Evolutionary conservation across 805 yeast species (phyloP).

Genomic region (Schwanniomyces occidentalis): DNA sequence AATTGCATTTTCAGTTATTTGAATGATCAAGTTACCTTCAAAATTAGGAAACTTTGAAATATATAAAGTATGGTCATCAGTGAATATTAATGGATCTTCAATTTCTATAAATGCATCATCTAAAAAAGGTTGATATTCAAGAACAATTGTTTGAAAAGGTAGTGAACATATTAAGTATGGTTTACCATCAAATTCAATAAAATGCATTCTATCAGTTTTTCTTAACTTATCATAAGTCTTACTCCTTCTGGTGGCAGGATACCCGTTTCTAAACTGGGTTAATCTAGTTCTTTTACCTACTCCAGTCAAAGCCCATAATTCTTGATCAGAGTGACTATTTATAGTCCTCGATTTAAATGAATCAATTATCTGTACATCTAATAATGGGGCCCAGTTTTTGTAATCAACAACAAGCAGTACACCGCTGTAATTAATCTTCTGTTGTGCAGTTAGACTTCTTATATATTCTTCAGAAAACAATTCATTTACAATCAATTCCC

Average conservation of each 20-base stretch:
- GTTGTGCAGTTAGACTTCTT: constrained; percentile 1
- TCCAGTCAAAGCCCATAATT: constrained; percentile 46
- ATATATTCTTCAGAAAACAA: constrained; percentile 17
- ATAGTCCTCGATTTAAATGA: constrained; percentile 18
- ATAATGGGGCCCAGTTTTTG: constrained; percentile 50
- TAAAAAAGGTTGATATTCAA: constrained; percentile 24
- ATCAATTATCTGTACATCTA: constrained; percentile 40
- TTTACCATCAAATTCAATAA: constrained; percentile 16
- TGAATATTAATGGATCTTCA: constrained; percentile 14
- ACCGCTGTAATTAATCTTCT: constrained; percentile 17
- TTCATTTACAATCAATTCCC: constrained; percentile 30
- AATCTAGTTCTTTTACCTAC: constrained; percentile 33
- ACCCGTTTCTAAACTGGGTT: constrained; percentile 34
- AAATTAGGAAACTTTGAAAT: constrained; percentile 10
- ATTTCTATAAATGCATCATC: constrained; percentile 28
- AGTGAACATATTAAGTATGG: constrained; percentile 34
- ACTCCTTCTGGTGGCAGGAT: constrained; percentile 23
- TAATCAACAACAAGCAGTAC: constrained; percentile 28
- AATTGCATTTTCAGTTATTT: constrained; percentile 24
- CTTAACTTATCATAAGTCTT: constrained; percentile 30
- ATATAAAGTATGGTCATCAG: constrained; percentile 17
- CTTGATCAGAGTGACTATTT: constrained; percentile 26
- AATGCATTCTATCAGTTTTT: constrained; percentile 24
- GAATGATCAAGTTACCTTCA: constrained; percentile 19
- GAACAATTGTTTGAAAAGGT: constrained; percentile 37